Evolutionary conservation across 164 flowering plant species (phyloP).

Genomic region (Cinnamomum micranthum): DNA sequence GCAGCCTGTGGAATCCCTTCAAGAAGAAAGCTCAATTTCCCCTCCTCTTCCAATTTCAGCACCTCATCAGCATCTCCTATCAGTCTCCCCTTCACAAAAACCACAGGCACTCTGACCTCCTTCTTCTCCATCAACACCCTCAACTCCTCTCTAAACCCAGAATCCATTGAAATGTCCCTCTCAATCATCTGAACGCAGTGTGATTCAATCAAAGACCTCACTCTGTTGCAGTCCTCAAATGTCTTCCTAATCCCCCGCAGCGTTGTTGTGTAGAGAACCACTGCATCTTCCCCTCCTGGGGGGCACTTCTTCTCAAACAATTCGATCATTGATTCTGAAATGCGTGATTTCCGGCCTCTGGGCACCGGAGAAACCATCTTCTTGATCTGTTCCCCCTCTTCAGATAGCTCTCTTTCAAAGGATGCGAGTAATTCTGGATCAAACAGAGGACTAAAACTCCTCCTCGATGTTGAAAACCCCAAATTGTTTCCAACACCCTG

Average conservation of each 20-base stretch:
- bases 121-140: conserved; percentile 53
- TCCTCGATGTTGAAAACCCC: conserved; percentile 31
- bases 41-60: conserved; percentile 78
- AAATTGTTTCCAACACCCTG: conserved; percentile 27
- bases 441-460: conserved; percentile 59
- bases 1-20: conserved; percentile 49
- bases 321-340: conserved; percentile 31
- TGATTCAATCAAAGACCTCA: conserved; percentile 55
- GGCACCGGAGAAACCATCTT: conserved; percentile 36
- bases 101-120: conserved; percentile 66
- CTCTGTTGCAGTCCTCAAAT: conserved; percentile 84
- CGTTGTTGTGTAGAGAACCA: conserved; percentile 85
- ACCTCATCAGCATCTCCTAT: conserved; percentile 82
- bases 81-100: conserved; percentile 82
- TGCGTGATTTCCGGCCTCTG: conserved; percentile 14
- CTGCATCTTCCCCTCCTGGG: conserved; percentile 65
- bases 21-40: conserved; percentile 48
- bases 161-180: conserved; percentile 90
- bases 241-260: conserved; percentile 90
- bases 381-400: conserved; percentile 62
- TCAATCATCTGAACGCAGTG: conserved; percentile 47
- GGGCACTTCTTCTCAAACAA: conserved; percentile 58
- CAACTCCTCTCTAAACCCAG: conserved; percentile 76
- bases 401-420: conserved; percentile 50
- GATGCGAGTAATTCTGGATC: conserved; percentile 71